Conservation (phyloP, 768 basidiomycete species). For the Collybiopsis confluens region DNA sequence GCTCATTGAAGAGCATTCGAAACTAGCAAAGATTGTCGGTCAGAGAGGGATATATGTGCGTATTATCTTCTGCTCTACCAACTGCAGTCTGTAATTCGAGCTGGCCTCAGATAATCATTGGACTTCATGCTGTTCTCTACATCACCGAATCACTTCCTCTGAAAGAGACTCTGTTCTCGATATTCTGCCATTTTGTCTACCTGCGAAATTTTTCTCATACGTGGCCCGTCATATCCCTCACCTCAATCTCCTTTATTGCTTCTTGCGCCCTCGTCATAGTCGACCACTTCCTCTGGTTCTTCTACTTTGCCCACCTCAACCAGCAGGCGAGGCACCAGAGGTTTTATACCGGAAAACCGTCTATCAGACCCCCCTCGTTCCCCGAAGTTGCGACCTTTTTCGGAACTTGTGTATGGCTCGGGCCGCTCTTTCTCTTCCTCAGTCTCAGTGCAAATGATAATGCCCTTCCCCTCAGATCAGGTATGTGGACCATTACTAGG, state of each 20-base stretch:
- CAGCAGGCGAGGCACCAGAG: constrained; percentile 56
- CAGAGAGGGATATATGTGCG: constrained; percentile 86
- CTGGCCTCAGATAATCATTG: constrained; percentile 61
- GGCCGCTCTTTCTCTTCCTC: constrained; percentile 91
- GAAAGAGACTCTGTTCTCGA: constrained; percentile 70
- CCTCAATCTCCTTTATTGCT: constrained; percentile 77
- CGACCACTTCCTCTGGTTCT: constrained; percentile 97
- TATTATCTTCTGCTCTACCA: constrained; percentile 13
- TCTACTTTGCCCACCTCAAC: constrained; percentile 77
- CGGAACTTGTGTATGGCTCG: constrained; percentile 80
- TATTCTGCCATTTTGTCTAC: constrained; percentile 83
- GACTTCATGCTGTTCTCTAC: constrained; percentile 72
- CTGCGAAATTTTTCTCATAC: constrained; percentile 84
- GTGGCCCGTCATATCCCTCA: constrained; percentile 93
- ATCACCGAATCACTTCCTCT: constrained; percentile 80
- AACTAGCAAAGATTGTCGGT: constrained; percentile 75
- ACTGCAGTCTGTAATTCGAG: background rate
- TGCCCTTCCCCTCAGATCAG: constrained; percentile 73
- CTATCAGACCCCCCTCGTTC: constrained; percentile 43
- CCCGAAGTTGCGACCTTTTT: constrained; percentile 82
- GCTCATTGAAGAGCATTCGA: constrained; percentile 91
- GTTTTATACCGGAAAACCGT: constrained; percentile 36
- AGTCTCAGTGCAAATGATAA: constrained; percentile 97
- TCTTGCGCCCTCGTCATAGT: constrained; percentile 82
- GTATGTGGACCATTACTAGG: constrained; percentile 25